Base-by-base conservation (phyloP, 2,329 filamentous ascomycete species). In the Ustulina deusta region DNA sequence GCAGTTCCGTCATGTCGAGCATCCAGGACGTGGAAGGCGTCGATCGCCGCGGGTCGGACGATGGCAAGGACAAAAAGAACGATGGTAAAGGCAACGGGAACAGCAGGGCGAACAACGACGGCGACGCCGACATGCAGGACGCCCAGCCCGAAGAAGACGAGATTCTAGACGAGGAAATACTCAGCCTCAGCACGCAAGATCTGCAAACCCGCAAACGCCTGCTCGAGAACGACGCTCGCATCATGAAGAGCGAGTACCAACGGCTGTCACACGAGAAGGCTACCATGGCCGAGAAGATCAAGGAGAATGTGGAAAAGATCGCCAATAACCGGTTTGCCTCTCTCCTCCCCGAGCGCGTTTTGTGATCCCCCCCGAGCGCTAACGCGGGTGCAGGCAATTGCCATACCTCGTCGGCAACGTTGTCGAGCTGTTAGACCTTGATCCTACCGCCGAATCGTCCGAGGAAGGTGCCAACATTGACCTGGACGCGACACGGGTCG, bases 381-480 rank as follows among this genome's bases (percentile, higher is more conserved):
- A 65, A 72, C 57, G 44, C 32, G 49, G 46, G 27, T 57, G n/a
- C 75, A 97, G 94, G 79, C 96, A 99, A 90, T 87, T 99, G 77
- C 96, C 96, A 46, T 99, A 99, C 80, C 91, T 99, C 13, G 96
- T 99, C 72, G 96, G 96, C 74, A 99, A 99, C 77, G 97, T 99
- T 55, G 96, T 99, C 63, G 96, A 99, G 81, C 90, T 99, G 59
- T 87, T 99, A 69, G 96, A 99, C 77, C 91, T 99, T 57, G 97
- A 99, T 78, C 96, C 97, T 56, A 95, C 94, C 27, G 94, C 92
- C 72, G 96, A 99, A 81, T 97, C 96, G 6, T 94, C 92, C 38
- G 96, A 99, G 81, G 97, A 99, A 82, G 97, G 96, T 69, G 96
- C 97, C 76, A 99, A 99, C 80, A 98, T 99, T 79, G 96, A 99